Evolutionary conservation across 2,329 filamentous ascomycete genomes (phyloP).

Genomic region (Aspergillus nomiae): DNA sequence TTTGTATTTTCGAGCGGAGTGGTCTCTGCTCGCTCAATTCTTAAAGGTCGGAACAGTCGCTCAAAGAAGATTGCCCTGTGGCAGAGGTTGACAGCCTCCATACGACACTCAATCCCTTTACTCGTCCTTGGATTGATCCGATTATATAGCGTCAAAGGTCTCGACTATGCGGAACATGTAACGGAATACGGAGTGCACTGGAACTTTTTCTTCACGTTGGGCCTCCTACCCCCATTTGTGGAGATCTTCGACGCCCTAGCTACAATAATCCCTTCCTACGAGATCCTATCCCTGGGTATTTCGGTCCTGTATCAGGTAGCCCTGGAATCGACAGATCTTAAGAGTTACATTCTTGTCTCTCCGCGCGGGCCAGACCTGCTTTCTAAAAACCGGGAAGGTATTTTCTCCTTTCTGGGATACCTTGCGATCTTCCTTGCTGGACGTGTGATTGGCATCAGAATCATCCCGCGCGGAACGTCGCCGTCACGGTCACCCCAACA

Average conservation of each 20-base stretch:
- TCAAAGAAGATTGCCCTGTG: constrained; percentile 49
- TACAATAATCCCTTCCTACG: constrained; percentile 72
- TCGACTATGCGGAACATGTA: constrained; percentile 96
- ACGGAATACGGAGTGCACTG: constrained; percentile 98
- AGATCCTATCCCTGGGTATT: constrained; percentile 70
- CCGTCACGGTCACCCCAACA: constrained; percentile 44
- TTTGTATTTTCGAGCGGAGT: constrained; percentile 95
- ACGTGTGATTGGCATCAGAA: constrained; percentile 76
- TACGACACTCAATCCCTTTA: constrained; percentile 81
- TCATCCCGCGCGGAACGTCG: constrained; percentile 66
- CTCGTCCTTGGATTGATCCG: constrained; percentile 77
- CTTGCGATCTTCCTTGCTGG: constrained; percentile 92
- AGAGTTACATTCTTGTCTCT: constrained; percentile 79
- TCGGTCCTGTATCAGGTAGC: constrained; percentile 71
- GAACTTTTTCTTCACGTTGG: constrained; percentile 99
- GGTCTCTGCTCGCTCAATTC: constrained; percentile 79
- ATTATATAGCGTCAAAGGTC: constrained; percentile 84
- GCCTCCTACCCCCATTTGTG: constrained; percentile 83
- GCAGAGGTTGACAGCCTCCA: constrained; percentile 64
- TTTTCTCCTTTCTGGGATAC: constrained; percentile 95
- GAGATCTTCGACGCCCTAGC: constrained; percentile 77
- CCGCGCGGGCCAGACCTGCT: constrained; percentile 73
- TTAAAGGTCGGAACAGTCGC: constrained; percentile 65
- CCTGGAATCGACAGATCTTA: constrained; percentile 76
- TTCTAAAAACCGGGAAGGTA: constrained; percentile 88